These are phyloP conservation scores for Irpex sp. DNA, from an alignment of 1,284 basidiomycete species.

Conservation along the genomic window DNA sequence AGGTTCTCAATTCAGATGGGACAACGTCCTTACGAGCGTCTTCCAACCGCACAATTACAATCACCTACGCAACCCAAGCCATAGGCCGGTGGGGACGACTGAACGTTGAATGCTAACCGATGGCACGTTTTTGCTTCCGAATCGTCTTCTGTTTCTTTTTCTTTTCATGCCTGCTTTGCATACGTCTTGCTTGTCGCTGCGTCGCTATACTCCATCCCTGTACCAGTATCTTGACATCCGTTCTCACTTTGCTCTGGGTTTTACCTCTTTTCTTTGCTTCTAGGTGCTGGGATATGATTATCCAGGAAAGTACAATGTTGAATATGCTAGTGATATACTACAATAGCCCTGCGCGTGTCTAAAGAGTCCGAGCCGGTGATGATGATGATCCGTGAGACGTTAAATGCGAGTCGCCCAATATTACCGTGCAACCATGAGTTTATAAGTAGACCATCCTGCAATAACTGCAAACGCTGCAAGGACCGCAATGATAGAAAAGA, in stretches of 20 bases:
- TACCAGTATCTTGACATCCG: neutral
- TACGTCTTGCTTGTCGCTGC: neutral
- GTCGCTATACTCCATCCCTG: neutral
- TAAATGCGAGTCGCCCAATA: neutral
- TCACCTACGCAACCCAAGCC: neutral
- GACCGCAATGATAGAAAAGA: constrained; percentile 75
- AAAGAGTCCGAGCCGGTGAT: neutral
- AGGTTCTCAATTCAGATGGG: constrained; percentile 2
- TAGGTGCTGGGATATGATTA: neutral
- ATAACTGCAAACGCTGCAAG: constrained; percentile 75
- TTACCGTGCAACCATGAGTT: constrained; percentile 53
- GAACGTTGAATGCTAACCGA: neutral
- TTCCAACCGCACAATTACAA: constrained; percentile 1
- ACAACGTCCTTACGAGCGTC: neutral
- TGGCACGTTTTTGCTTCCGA: neutral
- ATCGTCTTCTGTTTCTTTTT: neutral
- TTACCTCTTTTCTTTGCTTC: neutral
- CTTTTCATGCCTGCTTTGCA: neutral
- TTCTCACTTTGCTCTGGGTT: neutral
- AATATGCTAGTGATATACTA: constrained; percentile 8
- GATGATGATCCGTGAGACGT: neutral
- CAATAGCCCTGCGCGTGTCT: neutral
- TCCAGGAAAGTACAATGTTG: neutral
- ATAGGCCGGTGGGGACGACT: neutral
- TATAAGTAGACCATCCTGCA: constrained; percentile 80